Evolutionary conservation across 371 early-diverging fungal genomes (phyloP).

Genomic region (Antonospora locustae): DNA sequence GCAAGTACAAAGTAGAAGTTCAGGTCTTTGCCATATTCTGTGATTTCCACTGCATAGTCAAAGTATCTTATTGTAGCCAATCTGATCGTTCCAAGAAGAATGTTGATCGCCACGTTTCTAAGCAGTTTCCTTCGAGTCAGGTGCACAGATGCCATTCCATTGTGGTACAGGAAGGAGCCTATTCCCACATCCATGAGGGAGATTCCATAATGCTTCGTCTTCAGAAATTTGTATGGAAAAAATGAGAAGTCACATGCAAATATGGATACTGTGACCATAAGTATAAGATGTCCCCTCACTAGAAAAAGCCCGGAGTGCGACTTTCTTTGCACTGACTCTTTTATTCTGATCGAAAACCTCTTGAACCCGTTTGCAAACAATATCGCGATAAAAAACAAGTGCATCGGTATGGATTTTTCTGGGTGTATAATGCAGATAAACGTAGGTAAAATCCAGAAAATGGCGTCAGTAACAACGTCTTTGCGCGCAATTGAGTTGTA

Average conservation of each 20-base stretch:
- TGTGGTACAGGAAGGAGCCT: constrained; percentile 44
- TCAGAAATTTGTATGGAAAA: constrained; percentile 35
- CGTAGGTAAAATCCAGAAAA: constrained; percentile 27
- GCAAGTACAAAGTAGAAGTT: constrained; percentile 54
- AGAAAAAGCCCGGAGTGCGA: not conserved
- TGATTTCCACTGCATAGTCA: constrained; percentile 42
- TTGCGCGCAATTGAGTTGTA: constrained; percentile 8
- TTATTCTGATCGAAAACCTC: not conserved
- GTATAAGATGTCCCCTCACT: constrained; percentile 8
- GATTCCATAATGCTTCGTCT: constrained; percentile 39
- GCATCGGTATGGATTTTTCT: not conserved
- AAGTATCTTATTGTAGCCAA: constrained; percentile 21
- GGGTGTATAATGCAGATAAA: constrained; percentile 23
- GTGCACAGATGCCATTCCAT: constrained; percentile 27
- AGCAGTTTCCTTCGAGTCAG: constrained; percentile 3
- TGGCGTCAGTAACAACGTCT: constrained; percentile 10
- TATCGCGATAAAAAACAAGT: constrained; percentile 1
- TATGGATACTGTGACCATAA: constrained; percentile 39
- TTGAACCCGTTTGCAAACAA: not conserved
- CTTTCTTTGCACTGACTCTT: not conserved
- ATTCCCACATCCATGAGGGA: constrained; percentile 54
- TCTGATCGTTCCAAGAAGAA: constrained; percentile 43
- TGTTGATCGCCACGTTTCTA: constrained; percentile 18
- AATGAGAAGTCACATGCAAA: constrained; percentile 48
- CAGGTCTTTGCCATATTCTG: constrained; percentile 50